A percentile compares a stretch with the other conserved stretches of the same genome.
phyloP scores from a whole-genome alignment of 371 early-diverging fungal species.

The Blakeslea trispora region DNA sequence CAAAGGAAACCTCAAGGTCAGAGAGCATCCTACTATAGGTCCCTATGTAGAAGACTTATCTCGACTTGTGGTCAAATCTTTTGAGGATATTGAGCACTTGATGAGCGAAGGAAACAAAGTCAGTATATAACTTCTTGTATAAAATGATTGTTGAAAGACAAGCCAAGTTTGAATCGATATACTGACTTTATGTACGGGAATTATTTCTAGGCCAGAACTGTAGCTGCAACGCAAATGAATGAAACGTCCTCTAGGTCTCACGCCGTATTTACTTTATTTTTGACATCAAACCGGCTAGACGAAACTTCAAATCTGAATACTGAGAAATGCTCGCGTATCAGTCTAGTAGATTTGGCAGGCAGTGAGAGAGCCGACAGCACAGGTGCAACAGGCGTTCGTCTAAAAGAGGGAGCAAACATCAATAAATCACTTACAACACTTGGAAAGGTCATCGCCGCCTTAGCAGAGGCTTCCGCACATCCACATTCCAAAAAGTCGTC shows the following conservation, averaged over 20 bases:
- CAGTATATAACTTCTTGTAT: neutral
- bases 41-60: conserved; percentile 91
- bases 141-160: neutral
- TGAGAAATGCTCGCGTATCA: conserved; percentile 74
- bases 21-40: conserved; percentile 86
- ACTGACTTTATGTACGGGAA: neutral
- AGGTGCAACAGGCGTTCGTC: conserved; percentile 89
- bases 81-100: conserved; percentile 72
- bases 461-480: conserved; percentile 71
- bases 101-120: conserved; percentile 89
- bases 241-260: conserved; percentile 91
- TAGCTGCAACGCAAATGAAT: conserved; percentile 97
- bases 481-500: conserved; percentile 1
- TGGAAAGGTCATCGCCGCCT: conserved; percentile 94
- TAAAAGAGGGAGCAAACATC: conserved; percentile 98
- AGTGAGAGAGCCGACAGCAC: conserved; percentile 95
- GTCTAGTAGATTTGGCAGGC: conserved; percentile 88
- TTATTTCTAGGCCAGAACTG: conserved; percentile 63
- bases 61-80: conserved; percentile 74
- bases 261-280: conserved; percentile 86
- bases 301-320: conserved; percentile 55
- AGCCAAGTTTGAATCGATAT: neutral
- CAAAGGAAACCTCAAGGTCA: conserved; percentile 74
- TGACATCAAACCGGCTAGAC: conserved; percentile 67
- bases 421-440: conserved; percentile 94